These are phyloP conservation scores for Akanthomyces uredinophilus DNA, from an alignment of 2,329 filamentous ascomycete genomes.

Conservation along the genomic window DNA sequence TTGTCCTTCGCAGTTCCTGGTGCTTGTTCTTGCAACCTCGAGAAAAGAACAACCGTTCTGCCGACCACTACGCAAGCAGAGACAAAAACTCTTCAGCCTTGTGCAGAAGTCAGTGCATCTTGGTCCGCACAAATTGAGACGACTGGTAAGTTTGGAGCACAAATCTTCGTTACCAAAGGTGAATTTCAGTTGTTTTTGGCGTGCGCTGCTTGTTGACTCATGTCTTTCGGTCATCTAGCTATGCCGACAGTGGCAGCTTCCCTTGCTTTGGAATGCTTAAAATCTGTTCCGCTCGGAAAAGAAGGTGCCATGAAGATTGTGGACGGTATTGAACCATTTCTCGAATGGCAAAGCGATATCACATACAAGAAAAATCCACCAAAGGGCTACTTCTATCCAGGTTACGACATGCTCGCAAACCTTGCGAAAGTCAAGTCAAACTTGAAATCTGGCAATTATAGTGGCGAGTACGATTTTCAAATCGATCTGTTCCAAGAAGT, in stretches of 20 bases:
- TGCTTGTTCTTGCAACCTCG: too few relatives aligned
- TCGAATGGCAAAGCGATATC: conserved; percentile 44
- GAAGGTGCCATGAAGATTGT: conserved; percentile 31
- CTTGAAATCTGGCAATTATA: conserved; percentile 36
- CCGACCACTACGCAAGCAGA: too few relatives aligned
- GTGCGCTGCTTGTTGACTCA: too few relatives aligned
- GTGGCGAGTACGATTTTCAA: conserved; percentile 52
- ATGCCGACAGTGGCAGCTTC: conserved; percentile 31
- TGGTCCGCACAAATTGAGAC: too few relatives aligned
- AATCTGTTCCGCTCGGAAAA: conserved; percentile 34
- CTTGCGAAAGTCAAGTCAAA: conserved; percentile 42
- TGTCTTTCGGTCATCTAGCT: too few relatives aligned
- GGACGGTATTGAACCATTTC: conserved; percentile 35
- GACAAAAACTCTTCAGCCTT: too few relatives aligned
- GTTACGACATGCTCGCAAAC: conserved; percentile 41
- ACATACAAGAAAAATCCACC: conserved; percentile 49
- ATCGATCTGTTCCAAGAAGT: conserved; percentile 48
- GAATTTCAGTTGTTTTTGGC: too few relatives aligned
- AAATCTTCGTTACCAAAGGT: too few relatives aligned
- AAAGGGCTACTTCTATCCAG: conserved; percentile 42
- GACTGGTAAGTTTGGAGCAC: too few relatives aligned
- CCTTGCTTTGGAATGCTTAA: conserved; percentile 33
- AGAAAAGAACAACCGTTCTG: too few relatives aligned
- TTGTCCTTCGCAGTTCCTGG: too few relatives aligned
- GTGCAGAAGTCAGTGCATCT: too few relatives aligned